Percentiles rank a stretch among this genome's conserved stretches.
Evolutionary conservation across 306 rosid species (phyloP).

Genomic region (Quercus alba): DNA sequence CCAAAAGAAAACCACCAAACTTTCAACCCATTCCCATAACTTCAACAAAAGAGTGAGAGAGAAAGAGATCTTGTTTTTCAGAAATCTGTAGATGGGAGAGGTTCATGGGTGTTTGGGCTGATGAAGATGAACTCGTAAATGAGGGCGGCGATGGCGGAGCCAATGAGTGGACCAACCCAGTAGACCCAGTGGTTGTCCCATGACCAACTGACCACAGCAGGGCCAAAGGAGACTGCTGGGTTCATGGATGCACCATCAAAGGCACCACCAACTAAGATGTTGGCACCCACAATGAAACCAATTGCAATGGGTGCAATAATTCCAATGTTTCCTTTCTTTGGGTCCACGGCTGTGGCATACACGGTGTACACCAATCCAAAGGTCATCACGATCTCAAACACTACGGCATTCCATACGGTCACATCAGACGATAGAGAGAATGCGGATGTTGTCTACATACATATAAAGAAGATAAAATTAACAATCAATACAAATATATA

Average conservation of each 20-base stretch:
- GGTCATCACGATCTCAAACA: conserved; percentile 79
- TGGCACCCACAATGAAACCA: conserved; percentile 82
- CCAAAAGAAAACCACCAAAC: conserved; percentile 20
- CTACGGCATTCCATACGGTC: conserved; percentile 59
- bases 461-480: not conserved
- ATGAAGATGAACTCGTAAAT: conserved; percentile 59
- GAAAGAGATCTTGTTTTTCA: not conserved
- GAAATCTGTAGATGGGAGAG: conserved; percentile 51
- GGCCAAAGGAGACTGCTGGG: conserved; percentile 86
- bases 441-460: conserved; percentile 61
- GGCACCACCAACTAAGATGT: conserved; percentile 82
- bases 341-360: conserved; percentile 71
- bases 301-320: conserved; percentile 79
- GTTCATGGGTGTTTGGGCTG: conserved; percentile 49
- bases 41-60: not conserved
- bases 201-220: conserved; percentile 76
- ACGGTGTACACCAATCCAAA: conserved; percentile 79
- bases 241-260: conserved; percentile 87
- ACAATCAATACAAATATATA: not conserved
- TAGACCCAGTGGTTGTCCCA: conserved; percentile 82
- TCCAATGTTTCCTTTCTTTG: conserved; percentile 65
- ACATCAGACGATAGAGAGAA: conserved; percentile 61
- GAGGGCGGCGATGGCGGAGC: conserved; percentile 60
- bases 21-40: conserved; percentile 3
- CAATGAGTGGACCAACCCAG: conserved; percentile 68